Conservation (phyloP, 108 stramenopile genomes). For the Cyclotella sp. region DNA sequence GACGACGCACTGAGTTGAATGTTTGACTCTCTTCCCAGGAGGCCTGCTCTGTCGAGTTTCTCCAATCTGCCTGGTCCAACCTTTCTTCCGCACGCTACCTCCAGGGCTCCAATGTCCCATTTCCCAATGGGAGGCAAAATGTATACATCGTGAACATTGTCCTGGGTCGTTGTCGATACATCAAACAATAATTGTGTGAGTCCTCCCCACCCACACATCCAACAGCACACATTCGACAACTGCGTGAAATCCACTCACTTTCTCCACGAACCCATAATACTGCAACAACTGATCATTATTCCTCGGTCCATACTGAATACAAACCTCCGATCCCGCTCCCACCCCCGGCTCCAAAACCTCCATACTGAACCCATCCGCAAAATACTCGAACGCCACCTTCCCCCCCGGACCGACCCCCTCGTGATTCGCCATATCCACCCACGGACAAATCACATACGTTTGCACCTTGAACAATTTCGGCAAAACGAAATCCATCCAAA, state of each 20-base stretch:
- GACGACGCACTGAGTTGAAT: slow-evolving; percentile 25
- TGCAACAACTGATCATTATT: slow-evolving; percentile 93
- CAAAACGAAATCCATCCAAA: slow-evolving; percentile 84
- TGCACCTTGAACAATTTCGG: slow-evolving; percentile 78
- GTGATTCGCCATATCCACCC: slow-evolving; percentile 92
- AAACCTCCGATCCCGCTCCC: slow-evolving; percentile 57
- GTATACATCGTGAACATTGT: slow-evolving; percentile 91
- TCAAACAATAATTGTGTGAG: neutral
- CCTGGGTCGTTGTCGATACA: neutral
- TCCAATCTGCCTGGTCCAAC: slow-evolving; percentile 75
- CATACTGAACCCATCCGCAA: slow-evolving; percentile 84
- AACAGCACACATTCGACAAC: neutral
- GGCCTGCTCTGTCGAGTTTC: slow-evolving; percentile 80
- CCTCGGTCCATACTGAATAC: slow-evolving; percentile 86
- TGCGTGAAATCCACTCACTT: neutral
- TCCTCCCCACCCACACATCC: neutral
- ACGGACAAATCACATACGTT: slow-evolving; percentile 88
- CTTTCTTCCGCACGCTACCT: slow-evolving; percentile 71
- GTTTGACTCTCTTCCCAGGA: slow-evolving; percentile 60
- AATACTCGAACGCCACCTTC: slow-evolving; percentile 89
- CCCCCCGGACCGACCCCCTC: slow-evolving; percentile 59
- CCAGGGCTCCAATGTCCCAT: slow-evolving; percentile 82
- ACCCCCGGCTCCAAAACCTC: slow-evolving; percentile 38
- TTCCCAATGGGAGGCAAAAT: slow-evolving; percentile 87
- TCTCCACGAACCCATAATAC: slow-evolving; percentile 94